Evolutionary conservation across 192 early-diverging fungal species (phyloP), one percentile per base, ranked within the genome.

Genomic region (Umbelopsis vinacea): DNA sequence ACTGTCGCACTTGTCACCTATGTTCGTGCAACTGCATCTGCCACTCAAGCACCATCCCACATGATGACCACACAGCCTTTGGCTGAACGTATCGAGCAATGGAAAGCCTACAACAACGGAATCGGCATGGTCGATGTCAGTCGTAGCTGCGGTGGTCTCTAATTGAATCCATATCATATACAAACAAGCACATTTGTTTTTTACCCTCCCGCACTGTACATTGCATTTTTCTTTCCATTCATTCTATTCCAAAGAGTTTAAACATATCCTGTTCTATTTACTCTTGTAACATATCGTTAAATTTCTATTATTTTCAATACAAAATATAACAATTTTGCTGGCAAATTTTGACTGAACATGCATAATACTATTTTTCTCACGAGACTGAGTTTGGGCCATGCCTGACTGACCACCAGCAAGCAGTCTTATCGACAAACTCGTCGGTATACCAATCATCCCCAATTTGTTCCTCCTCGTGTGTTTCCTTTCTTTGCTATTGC

Each of bases 131-230:
- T 46, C n/a, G 81, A 79, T 76, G 81, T 82, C 24, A 66, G 71
- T 37, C 77, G 81, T 46, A 76, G 74, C 46, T 72, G 77, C 71
- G 80, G 80, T 67, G 80, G 80, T 46, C 53, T 81, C 12, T 82
- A 71, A 29, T 29, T 29, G 29, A 72, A 71, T 11, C 46, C 10
- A 50, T n/a, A 50, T 50, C 48, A 19, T 17, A 15, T 19, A 15
- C 19, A 50, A 10, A 19, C 48, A 50, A 50, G 15, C 48, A 50
- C 9, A 48, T n/a, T 6, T 19, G 4, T 21, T 2, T 0, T 17
- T 46, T 17, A 50, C 17, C 48, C 5, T n/a, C 15, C 48, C 48
- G 48, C 48, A 50, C 57, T 63, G 26, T 63, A 29, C 57, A 63
- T 63, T 29, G 57, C 33, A 63, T 63, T 37, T 54, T 29, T 29